Percentiles rank a stretch among this genome's conserved stretches.
phyloP scores from a whole-genome alignment of 768 basidiomycete genomes.

The Porphyrellus cyaneotinctus region DNA sequence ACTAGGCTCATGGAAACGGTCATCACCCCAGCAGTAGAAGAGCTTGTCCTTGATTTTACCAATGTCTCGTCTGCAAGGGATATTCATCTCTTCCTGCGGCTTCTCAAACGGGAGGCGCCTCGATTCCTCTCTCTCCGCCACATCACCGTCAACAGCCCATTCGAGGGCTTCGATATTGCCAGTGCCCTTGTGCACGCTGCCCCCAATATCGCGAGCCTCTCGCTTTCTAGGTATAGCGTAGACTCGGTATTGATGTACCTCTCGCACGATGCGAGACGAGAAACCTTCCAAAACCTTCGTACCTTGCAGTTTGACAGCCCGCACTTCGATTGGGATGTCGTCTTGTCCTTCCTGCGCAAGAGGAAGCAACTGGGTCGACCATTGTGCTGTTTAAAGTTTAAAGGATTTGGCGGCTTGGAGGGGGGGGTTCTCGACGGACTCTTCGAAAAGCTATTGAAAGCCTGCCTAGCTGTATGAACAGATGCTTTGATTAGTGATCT shows the following conservation, averaged over 20 bases:
- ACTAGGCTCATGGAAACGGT: conserved; percentile 23
- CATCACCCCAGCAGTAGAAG: conserved; percentile 21
- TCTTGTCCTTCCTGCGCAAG: conserved; percentile 25
- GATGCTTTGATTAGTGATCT: not conserved
- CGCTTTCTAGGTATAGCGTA: conserved; percentile 24
- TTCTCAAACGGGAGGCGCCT: conserved; percentile 26
- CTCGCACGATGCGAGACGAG: conserved; percentile 23
- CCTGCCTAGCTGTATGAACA: conserved; percentile 20
- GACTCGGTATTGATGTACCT: conserved; percentile 25
- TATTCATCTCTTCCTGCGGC: conserved; percentile 26
- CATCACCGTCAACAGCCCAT: conserved; percentile 23
- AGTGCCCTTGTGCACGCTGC: conserved; percentile 23
- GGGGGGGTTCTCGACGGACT: conserved; percentile 19
- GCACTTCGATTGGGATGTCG: conserved; percentile 27
- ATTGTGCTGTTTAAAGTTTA: conserved; percentile 15
- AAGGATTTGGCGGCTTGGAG: conserved; percentile 18
- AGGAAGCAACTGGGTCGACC: conserved; percentile 21
- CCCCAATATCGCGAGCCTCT: conserved; percentile 22
- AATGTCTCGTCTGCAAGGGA: conserved; percentile 25
- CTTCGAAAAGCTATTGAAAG: conserved; percentile 19
- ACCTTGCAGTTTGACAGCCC: conserved; percentile 20
- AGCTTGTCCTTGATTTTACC: conserved; percentile 26
- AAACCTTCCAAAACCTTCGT: conserved; percentile 24
- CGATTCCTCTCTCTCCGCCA: conserved; percentile 24
- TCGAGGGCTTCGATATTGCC: conserved; percentile 22